These are phyloP conservation scores for Gossypium stocksii DNA, from an alignment of 345 rosid species.

Conservation along the genomic window DNA sequence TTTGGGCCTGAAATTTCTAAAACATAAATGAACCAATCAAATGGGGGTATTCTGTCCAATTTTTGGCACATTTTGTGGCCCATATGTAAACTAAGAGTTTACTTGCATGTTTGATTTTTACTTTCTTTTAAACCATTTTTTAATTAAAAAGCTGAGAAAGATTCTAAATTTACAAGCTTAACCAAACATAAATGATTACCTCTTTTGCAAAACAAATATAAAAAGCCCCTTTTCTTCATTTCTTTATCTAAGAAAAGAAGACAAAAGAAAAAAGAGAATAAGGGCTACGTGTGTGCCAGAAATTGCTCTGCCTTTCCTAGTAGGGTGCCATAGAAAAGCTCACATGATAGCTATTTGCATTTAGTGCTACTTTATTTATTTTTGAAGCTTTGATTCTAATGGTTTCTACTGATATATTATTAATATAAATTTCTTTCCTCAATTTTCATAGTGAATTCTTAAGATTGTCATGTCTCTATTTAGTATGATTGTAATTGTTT, in stretches of 20 bases:
- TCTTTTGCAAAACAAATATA: not conserved
- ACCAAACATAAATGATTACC: not conserved
- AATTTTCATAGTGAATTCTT: not conserved
- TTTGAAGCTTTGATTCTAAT: constrained; percentile 12
- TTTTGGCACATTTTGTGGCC: not conserved
- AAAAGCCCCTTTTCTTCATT: not conserved
- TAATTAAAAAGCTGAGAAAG: not conserved
- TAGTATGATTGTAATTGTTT: not conserved
- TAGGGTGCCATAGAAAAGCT: not conserved
- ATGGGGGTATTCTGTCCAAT: not conserved
- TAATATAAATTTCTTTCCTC: not conserved
- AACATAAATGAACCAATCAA: not conserved
- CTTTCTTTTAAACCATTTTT: not conserved
- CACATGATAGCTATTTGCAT: not conserved
- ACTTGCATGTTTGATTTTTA: not conserved
- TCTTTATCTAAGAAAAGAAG: not conserved
- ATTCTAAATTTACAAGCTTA: not conserved
- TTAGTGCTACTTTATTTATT: not conserved
- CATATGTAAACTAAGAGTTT: not conserved
- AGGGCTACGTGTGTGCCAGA: not conserved
- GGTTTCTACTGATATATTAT: not conserved
- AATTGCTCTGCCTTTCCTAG: constrained; percentile 4
- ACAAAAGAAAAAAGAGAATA: constrained; percentile 8
- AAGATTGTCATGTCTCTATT: not conserved
- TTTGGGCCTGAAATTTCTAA: not conserved